These are phyloP conservation scores for Crucihimalaya himalaica DNA, from an alignment of 345 rosid species.

Conservation along the genomic window DNA sequence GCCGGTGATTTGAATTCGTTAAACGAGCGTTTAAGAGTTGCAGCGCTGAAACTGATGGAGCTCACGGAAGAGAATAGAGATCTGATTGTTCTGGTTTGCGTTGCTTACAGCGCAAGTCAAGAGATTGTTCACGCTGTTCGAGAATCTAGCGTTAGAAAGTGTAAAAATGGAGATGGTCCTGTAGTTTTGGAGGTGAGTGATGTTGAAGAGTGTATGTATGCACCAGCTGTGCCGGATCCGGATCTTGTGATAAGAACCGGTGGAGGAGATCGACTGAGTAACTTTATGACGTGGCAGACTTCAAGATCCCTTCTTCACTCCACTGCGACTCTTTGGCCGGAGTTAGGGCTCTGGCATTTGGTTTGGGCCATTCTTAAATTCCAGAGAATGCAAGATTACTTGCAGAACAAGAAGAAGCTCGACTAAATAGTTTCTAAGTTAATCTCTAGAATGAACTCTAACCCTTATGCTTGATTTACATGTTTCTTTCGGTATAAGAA, in stretches of 20 bases:
- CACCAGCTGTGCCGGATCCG: constrained; percentile 62
- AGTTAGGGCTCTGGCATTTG: constrained; percentile 62
- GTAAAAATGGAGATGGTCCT: constrained; percentile 13
- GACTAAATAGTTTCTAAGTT: constrained; percentile 3
- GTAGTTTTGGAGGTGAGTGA: constrained; percentile 42
- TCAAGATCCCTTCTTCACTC: constrained; percentile 48
- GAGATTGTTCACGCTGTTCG: constrained; percentile 78
- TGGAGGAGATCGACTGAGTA: constrained; percentile 66
- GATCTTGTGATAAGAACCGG: constrained; percentile 68
- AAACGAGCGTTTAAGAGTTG: constrained; percentile 44
- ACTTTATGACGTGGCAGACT: constrained; percentile 69
- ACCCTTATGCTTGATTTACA: background rate
- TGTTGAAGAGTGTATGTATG: constrained; percentile 55
- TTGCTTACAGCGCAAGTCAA: constrained; percentile 59
- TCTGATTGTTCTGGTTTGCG: constrained; percentile 48
- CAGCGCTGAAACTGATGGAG: constrained; percentile 61
- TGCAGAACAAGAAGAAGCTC: constrained; percentile 53
- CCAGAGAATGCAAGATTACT: constrained; percentile 52
- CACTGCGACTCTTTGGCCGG: constrained; percentile 72
- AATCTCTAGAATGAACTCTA: background rate
- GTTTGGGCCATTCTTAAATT: constrained; percentile 59
- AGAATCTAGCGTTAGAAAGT: constrained; percentile 55
- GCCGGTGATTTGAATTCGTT: constrained; percentile 46
- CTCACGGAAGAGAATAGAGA: constrained; percentile 48
- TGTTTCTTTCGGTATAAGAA: constrained; percentile 17